Evolutionary conservation across 2,329 filamentous ascomycete genomes (phyloP), one percentile per base, ranked within the genome.

Genomic region (Neocatenulostroma microsporum): DNA sequence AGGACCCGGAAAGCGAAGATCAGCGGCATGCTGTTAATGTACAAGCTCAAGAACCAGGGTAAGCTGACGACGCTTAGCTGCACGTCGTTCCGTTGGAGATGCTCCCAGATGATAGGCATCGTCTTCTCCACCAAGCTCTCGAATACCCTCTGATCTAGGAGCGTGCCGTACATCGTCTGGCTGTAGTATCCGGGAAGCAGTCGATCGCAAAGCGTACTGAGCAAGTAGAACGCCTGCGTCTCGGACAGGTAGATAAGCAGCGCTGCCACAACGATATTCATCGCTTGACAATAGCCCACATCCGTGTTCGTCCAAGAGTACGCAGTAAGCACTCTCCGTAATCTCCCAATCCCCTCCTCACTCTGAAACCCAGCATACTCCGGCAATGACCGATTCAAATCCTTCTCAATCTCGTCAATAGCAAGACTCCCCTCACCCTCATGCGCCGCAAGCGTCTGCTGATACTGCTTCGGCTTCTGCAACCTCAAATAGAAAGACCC

Each of bases 201-300:
- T 30, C 89, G 81, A 59, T 96, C 89, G 66, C 91, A 98, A 12
- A 98, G 72, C 1, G 89, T 74, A 2, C 87, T 94, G 28, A 98
- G 75, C 6, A 95, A 71, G 61, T 91, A 98, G 64, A 96, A 98
- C 1, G 91, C 91, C 63, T 98, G 91, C 0, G 82, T 64, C 63
- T 98, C 91, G 7, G 88, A 96, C 79, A 94, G 94, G 68, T 96
- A 96, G 53, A 98, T 98, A 51, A 98, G 73, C 40, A 98, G 68
- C n/a, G 91, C 91, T 13, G 91, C 91, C 37, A 95, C 89, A 21
- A 98, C 91, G 50, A 98, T 98, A 62, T 98, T 98, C 91, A 98
- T 98, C 44, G 91, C 91, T 64, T 98, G 91, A 61, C 91, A 98
- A 63, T 98, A 98, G 48, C 91, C 91, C 37, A 98, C 88, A 48